Base-by-base conservation (phyloP, 2,329 filamentous ascomycete species). In the Cyphellophora europaea region DNA sequence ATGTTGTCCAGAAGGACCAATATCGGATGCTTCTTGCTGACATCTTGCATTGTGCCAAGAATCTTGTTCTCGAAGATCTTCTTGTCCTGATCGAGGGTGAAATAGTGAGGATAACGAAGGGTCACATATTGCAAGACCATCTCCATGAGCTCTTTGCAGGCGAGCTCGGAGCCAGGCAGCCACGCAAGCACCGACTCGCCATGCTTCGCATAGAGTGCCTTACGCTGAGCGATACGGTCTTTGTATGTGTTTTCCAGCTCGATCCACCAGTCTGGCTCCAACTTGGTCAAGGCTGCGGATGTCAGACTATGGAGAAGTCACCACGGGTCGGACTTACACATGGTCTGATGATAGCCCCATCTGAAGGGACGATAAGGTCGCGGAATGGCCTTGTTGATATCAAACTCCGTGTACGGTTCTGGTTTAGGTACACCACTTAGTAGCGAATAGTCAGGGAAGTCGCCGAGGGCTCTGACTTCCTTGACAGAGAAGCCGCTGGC, bases 331-430 rank as follows among this genome's bases (percentile, higher is more conserved):
- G n/a, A n/a, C n/a, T n/a, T n/a, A n/a, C n/a, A 83, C 86, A 93
- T 93, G 0, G 85, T 93, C 53, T 93, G 86, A 53, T 91, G 83
- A 52, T 93, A 93, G 0, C 70, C 65, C 86, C 86, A 93, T 49
- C 86, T 61, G 28, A 93, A 82, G 0, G 86, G 86, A 27, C 86
- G 69, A 53, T 88, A 93, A 0, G 85, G 85, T 38, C 86, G 68
- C 2, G 85, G 73, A 6, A 69, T 49, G 1, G 85, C 84, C 43
- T 66, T 82, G 11, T 69, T 59, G 36, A 87, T 76, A 43, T 84
- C 65, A 52, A 91, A 91, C 4, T 72, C 64, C 1, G 54, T 49
- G 37, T 82, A 78, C 0, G 80, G 66, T 6, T 63, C 44, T 0
- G 86, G 86, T 30, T 81, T 59, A 2, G 82, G 81, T 4, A 93